phyloP scores from a whole-genome alignment of 2,329 filamentous ascomycete species.

The Colletotrichum sp. region DNA sequence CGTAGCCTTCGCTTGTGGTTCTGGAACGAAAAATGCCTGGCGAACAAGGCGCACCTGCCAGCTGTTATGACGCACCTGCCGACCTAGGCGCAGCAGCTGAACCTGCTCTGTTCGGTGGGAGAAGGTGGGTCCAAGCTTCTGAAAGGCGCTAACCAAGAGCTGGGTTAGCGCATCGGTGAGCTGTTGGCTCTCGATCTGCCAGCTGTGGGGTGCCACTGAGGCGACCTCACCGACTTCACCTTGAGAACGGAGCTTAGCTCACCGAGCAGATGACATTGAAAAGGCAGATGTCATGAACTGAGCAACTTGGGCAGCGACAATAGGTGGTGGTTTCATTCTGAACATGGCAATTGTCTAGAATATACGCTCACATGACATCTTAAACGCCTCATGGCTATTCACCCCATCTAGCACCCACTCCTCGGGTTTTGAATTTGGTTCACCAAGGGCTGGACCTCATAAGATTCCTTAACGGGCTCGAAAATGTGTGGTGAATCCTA shows the following conservation, averaged over 20 bases:
- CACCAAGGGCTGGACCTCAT: neutral
- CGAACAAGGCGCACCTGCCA: neutral
- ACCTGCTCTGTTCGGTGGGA: neutral
- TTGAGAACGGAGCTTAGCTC: neutral
- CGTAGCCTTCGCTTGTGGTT: neutral
- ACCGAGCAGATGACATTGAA: neutral
- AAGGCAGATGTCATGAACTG: neutral
- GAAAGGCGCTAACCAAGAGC: neutral
- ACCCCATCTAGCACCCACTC: neutral
- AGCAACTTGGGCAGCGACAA: neutral
- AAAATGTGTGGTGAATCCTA: no score
- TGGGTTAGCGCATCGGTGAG: neutral
- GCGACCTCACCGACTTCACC: neutral
- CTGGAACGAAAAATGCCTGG: neutral
- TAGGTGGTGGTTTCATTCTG: neutral
- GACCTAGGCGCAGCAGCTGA: neutral
- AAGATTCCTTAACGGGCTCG: neutral
- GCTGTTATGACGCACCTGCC: neutral
- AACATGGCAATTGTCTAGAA: neutral
- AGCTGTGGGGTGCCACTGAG: neutral
- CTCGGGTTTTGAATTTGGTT: accelerated
- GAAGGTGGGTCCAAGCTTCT: neutral
- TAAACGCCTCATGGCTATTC: neutral
- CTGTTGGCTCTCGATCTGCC: neutral
- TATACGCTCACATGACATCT: neutral